Conservation (phyloP, 192 early-diverging fungal species). For the Coemansia sp. region DNA sequence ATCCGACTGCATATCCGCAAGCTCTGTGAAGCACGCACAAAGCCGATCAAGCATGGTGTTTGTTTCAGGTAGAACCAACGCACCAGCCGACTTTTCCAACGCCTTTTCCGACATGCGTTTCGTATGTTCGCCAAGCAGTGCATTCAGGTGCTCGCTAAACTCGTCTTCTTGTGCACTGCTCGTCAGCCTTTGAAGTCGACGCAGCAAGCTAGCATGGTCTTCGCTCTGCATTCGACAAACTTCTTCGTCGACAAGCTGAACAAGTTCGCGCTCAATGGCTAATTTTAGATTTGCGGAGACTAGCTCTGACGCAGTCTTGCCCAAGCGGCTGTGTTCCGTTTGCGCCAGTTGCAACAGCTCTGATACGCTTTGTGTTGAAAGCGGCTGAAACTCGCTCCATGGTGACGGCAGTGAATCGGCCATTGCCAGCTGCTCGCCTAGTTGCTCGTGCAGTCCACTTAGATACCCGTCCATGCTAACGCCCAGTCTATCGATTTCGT, state of each 20-base stretch:
- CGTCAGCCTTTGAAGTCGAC: background rate
- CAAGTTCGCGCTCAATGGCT: conserved; percentile 13
- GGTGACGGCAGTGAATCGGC: conserved; percentile 33
- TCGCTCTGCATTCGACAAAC: conserved; percentile 8
- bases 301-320: background rate
- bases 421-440: conserved; percentile 5
- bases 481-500: conserved; percentile 13
- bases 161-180: background rate
- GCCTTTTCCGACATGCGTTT: conserved; percentile 1
- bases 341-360: conserved; percentile 18
- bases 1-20: conserved; percentile 10
- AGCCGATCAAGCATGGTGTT: conserved; percentile 10
- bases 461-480: conserved; percentile 5
- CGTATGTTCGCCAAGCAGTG: conserved; percentile 4
- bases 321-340: conserved; percentile 21
- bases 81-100: background rate
- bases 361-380: conserved; percentile 16
- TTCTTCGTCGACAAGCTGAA: conserved; percentile 14
- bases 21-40: conserved; percentile 12
- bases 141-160: background rate
- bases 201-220: background rate
- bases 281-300: conserved; percentile 3
- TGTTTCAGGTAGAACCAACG: background rate
- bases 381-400: conserved; percentile 43
- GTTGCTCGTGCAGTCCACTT: conserved; percentile 5